Evolutionary conservation across 805 yeast genomes (phyloP).

Genomic region (Tetrapisispora iriomotensis): DNA sequence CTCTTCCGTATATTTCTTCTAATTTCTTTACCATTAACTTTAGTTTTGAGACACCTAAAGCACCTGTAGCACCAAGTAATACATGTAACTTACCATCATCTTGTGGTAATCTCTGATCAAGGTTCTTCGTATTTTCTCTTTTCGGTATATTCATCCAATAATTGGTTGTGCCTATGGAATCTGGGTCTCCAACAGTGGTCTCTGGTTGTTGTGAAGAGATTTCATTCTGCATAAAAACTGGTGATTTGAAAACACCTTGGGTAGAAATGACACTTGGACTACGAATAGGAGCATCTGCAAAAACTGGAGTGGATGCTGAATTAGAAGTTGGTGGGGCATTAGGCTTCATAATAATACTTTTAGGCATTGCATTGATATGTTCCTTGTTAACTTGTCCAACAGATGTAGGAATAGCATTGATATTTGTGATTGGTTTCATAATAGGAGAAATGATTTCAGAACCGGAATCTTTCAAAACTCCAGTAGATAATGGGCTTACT

Average conservation of each 20-base stretch:
- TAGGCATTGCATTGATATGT: not conserved
- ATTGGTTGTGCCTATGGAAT: not conserved
- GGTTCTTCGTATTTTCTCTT: constrained; percentile 36
- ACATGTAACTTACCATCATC: constrained; percentile 87
- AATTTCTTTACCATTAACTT: constrained; percentile 70
- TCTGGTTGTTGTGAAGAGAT: not conserved
- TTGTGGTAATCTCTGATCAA: constrained; percentile 58
- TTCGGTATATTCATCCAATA: not conserved
- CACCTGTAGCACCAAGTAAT: constrained; percentile 83
- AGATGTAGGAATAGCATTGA: not conserved
- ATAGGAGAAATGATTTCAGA: not conserved
- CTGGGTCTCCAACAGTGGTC: not conserved
- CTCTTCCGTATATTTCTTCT: constrained; percentile 70
- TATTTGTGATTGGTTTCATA: not conserved
- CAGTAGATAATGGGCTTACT: not conserved
- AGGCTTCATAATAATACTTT: constrained; percentile 1
- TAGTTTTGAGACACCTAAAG: constrained; percentile 74
- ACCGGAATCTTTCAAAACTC: not conserved
- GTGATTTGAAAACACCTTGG: not conserved
- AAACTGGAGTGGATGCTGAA: constrained; percentile 1
- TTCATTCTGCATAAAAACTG: not conserved
- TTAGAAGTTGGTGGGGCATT: constrained; percentile 1
- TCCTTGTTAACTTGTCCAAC: not conserved
- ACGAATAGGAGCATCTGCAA: not conserved
- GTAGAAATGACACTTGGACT: not conserved